Evolutionary conservation across 2,329 filamentous ascomycete genomes (phyloP), one percentile per base, ranked within the genome.

Genomic region (Xylaria sp.): DNA sequence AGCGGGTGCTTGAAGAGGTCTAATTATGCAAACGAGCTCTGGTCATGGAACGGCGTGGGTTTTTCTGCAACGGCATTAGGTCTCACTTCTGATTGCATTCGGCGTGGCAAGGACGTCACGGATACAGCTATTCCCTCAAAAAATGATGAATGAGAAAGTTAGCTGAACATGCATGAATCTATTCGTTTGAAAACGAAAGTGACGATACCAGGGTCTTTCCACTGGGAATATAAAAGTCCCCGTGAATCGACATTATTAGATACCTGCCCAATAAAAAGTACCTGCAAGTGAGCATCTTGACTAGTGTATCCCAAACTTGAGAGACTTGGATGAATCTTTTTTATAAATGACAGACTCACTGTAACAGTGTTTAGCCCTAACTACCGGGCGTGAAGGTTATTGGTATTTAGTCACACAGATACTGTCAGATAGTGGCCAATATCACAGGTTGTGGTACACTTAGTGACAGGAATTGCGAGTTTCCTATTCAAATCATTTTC

Each of bases 1-100:
- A 99, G 89, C 87, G 87, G 77, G 92, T 97, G 77, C 87, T 97
- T 75, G 92, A 96, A 80, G 89, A 88, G 80, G 95, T 98, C 83
- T 98, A 92, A 93, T 84, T 76, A 25, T 65, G 70, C 71, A 77
- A 77, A 74, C 73, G 66, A 70, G 65, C 53, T 74, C 76, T 73
- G 73, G 75, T 76, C 76, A 76, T 78, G 78, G 76, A 72, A 78
- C 76, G 77, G 78, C 78, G 78, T 77, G 79, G 78, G 75, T 78
- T 79, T 77, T 78, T 78, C 74, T 75, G 73, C 75, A 74, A 78
- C 70, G 78, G 77, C 76, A 78, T 77, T 76, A 78, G 78, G 78
- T 77, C 78, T 79, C 78, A 76, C 78, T 80, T 78, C 70, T 78
- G 76, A 78, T 79, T 80, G 77, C 78, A 79, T 79, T 79, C 76